Conservation (phyloP, 805 yeast genomes). For the Soucietia sequanensis region DNA sequence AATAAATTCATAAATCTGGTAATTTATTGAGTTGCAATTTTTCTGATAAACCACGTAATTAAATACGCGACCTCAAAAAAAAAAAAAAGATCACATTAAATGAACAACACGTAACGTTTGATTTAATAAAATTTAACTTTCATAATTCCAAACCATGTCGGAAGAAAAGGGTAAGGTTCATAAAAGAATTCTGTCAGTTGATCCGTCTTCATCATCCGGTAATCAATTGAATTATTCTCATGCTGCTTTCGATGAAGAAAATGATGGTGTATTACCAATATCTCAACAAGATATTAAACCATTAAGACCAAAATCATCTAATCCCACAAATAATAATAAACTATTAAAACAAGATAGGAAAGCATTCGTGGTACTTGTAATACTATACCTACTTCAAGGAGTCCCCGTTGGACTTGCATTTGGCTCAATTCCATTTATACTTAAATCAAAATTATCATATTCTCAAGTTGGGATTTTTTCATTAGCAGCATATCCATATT, state of each 20-base stretch:
- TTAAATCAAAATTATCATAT: slow-evolving; percentile 79
- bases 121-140: no score
- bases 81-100: no score
- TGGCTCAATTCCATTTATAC: slow-evolving; percentile 88
- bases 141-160: no score
- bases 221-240: slow-evolving; percentile 17
- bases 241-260: slow-evolving; percentile 28
- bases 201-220: slow-evolving; percentile 8
- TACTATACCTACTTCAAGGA: slow-evolving; percentile 88
- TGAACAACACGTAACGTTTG: no score
- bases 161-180: slow-evolving; percentile 13
- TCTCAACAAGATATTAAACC: slow-evolving; percentile 18
- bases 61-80: no score
- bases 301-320: slow-evolving; percentile 1
- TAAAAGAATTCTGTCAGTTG: slow-evolving; percentile 19
- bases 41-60: no score
- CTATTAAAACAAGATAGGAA: slow-evolving; percentile 51
- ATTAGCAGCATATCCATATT: slow-evolving; percentile 92
- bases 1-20: no score
- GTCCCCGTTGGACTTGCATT: slow-evolving; percentile 94
- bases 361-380: slow-evolving; percentile 69
- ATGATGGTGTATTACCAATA: slow-evolving; percentile 36
- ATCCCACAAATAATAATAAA: slow-evolving; percentile 2
- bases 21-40: no score
- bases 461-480: slow-evolving; percentile 90